A percentile compares a stretch with the other conserved stretches of the same genome.
phyloP scores from a whole-genome alignment of 2,329 filamentous ascomycete genomes.

The Ophiostoma tasmaniense region DNA sequence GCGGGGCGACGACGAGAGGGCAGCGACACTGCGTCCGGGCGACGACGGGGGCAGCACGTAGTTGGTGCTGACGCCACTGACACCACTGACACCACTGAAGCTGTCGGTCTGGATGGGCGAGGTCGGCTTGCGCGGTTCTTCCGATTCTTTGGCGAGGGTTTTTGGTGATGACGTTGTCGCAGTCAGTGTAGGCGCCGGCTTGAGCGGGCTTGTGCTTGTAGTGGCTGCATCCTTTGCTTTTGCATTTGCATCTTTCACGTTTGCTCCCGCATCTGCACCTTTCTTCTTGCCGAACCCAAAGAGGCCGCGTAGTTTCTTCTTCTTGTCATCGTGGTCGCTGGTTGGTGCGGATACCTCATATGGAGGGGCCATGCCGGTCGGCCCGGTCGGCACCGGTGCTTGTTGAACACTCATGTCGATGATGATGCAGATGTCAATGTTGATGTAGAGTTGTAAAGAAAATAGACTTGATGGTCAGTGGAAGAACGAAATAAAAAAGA shows the following conservation, averaged over 20 bases:
- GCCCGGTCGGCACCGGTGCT: neutral
- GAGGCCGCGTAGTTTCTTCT: conserved; percentile 28
- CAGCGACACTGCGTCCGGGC: conserved; percentile 45
- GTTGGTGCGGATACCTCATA: conserved; percentile 21
- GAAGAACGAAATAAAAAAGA: neutral
- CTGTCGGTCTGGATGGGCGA: conserved; percentile 30
- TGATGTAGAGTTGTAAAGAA: neutral
- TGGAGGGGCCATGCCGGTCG: conserved; percentile 16
- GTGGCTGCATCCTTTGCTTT: neutral
- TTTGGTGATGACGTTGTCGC: conserved; percentile 10
- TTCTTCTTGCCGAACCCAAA: conserved; percentile 34
- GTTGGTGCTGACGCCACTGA: conserved; percentile 22
- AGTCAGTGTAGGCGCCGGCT: conserved; percentile 20
- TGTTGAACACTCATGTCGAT: neutral
- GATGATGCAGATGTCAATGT: neutral
- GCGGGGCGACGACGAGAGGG: conserved; percentile 60
- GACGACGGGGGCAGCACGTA: conserved; percentile 52
- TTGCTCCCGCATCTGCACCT: neutral
- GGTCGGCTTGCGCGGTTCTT: conserved; percentile 25
- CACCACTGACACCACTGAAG: conserved; percentile 28
- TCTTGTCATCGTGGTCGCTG: conserved; percentile 19
- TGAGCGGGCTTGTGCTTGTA: neutral
- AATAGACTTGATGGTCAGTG: neutral
- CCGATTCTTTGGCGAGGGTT: neutral
- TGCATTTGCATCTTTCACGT: neutral